phyloP scores from a whole-genome alignment of 2,329 filamentous ascomycete species.

The Calonectria ilicicola region DNA sequence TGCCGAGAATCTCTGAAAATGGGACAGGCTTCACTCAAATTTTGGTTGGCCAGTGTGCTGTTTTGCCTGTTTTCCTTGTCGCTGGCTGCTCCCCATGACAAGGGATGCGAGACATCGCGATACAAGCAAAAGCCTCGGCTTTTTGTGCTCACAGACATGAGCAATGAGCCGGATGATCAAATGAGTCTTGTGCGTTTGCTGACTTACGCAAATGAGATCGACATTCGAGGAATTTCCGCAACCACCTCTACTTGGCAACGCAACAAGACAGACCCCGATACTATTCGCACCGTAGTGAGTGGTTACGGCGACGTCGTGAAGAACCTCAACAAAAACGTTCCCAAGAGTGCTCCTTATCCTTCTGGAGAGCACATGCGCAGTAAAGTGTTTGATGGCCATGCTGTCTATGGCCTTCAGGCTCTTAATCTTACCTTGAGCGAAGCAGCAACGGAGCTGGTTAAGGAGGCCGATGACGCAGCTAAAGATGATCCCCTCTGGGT shows the following conservation, averaged over 20 bases:
- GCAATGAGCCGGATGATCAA: constrained; percentile 21
- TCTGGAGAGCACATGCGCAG: background rate
- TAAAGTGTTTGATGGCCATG: background rate
- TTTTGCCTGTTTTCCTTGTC: background rate
- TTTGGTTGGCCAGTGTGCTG: background rate
- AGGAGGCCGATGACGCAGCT: background rate
- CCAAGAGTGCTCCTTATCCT: background rate
- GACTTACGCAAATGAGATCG: constrained; percentile 19
- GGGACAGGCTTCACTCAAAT: background rate
- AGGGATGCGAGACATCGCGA: background rate
- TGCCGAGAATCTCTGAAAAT: background rate
- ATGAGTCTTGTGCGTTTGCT: constrained; percentile 19
- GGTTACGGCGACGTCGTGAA: background rate
- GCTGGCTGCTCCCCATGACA: background rate
- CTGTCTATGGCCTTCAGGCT: background rate
- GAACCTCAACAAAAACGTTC: background rate
- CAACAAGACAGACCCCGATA: background rate
- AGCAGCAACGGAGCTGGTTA: background rate
- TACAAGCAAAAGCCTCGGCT: constrained; percentile 16
- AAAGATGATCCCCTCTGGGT: background rate
- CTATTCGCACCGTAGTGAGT: background rate
- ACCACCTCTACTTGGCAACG: background rate
- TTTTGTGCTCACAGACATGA: constrained; percentile 19
- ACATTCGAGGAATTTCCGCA: background rate
- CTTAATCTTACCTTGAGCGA: background rate